Evolutionary conservation across 2,329 filamentous ascomycete genomes (phyloP), one percentile per base, ranked within the genome.

Genomic region (Neonectria faginata): DNA sequence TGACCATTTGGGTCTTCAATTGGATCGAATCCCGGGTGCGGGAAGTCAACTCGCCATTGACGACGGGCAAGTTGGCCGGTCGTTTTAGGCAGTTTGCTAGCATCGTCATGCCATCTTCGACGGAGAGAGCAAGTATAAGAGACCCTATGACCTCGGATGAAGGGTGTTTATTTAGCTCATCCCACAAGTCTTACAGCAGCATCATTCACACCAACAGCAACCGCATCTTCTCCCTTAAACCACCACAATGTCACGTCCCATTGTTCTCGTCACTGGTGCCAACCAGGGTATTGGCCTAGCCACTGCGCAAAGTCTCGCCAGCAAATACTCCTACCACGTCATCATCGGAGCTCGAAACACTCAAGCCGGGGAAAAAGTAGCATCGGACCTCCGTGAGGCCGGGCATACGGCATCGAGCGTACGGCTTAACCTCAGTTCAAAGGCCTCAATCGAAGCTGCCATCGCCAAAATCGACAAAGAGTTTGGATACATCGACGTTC

Each of bases 291-390:
- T 68, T 25, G 68, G 62, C 10, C 42, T 64, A 18, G 55, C 58
- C 16, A 50, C 68, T 18, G 61, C 62, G 41, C 53, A 60, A 33
- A 59, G 55, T 10, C 66, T 76, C 8, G 73, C 74, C 48, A 60
- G 39, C 6, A 53, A 61, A 5, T 67, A 70, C 25, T 27, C 50
- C 16, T 74, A 72, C 66, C 72, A 74, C 41, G 74, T 78, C 29
- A 67, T 78, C 41, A 71, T 77, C 51, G 76, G 75, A 33, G 68
- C 71, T 2, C 74, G 76, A 29, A 72, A 73, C 54, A 31, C 57
- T n/a, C 42, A 64, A 20, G 64, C 67, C 5, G 76, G 75, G n/a
- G 45, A 67, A 16, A 59, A 64, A 20, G 66, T 70, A 3, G 74
- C 70, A 6, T 39, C 57, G 8, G 57, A 67, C 9, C 63, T 78